phyloP scores from a whole-genome alignment of 2,329 filamentous ascomycete species.

The Lojkania enalia region DNA sequence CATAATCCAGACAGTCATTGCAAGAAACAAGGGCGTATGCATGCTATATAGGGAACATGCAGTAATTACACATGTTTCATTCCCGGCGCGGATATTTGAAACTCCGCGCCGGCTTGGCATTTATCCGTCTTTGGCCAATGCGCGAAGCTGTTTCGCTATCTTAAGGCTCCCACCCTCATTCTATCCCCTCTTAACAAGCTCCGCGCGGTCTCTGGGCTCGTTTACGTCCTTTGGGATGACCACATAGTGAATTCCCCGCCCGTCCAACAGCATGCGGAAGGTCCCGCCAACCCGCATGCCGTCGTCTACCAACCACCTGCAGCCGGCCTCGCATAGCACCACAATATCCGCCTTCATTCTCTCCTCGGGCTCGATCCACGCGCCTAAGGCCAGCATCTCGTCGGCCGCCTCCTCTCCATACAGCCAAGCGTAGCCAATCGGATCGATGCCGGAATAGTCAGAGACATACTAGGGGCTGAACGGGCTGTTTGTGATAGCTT shows the following conservation, averaged over 20 bases:
- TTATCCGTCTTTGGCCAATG: background rate
- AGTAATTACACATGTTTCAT: no score
- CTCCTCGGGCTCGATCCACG: constrained; percentile 36
- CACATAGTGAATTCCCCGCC: constrained; percentile 22
- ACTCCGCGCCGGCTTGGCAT: background rate
- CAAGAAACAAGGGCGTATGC: no score
- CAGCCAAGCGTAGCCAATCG: constrained; percentile 45
- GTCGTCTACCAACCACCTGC: constrained; percentile 42
- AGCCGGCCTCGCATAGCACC: constrained; percentile 47
- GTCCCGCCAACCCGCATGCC: constrained; percentile 31
- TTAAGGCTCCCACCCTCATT: background rate
- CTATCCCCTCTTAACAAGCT: constrained; percentile 12
- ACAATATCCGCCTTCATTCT: constrained; percentile 43
- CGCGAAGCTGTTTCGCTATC: background rate
- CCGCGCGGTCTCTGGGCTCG: constrained; percentile 20
- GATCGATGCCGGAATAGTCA: constrained; percentile 51
- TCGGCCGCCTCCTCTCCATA: constrained; percentile 31
- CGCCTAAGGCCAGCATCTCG: constrained; percentile 23
- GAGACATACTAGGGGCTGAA: constrained; percentile 44
- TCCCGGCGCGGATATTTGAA: no score
- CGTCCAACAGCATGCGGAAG: constrained; percentile 24
- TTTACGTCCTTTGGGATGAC: constrained; percentile 19
- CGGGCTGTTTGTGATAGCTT: constrained; percentile 1
- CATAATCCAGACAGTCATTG: no score
- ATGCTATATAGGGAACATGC: no score